phyloP scores from a whole-genome alignment of 768 basidiomycete genomes.

The Fistulinella prunicolor region DNA sequence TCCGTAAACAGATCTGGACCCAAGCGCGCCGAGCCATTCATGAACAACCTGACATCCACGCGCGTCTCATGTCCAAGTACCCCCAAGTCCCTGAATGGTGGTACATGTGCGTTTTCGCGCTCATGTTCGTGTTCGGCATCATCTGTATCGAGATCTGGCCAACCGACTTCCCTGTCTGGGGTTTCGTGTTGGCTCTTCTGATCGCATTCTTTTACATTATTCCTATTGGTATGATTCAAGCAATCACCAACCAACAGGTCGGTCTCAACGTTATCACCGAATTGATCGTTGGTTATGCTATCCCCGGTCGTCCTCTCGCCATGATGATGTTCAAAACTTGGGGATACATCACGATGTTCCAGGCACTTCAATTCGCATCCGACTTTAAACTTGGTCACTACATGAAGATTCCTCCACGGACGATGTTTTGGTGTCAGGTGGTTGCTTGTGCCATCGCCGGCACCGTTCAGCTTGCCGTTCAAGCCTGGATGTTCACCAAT shows the following conservation, averaged over 20 bases:
- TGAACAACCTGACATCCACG: slow-evolving; percentile 60
- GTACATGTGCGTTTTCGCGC: slow-evolving; percentile 42
- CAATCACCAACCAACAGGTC: slow-evolving; percentile 77
- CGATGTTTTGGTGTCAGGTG: slow-evolving; percentile 70
- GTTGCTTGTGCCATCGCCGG: slow-evolving; percentile 59
- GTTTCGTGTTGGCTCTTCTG: slow-evolving; percentile 39
- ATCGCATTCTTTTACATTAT: slow-evolving; percentile 64
- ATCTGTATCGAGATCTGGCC: slow-evolving; percentile 62
- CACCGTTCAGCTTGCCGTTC: slow-evolving; percentile 64
- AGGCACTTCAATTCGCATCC: slow-evolving; percentile 64
- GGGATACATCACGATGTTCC: slow-evolving; percentile 63
- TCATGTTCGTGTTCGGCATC: slow-evolving; percentile 60
- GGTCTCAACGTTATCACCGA: slow-evolving; percentile 70
- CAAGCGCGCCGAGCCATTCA: slow-evolving; percentile 50
- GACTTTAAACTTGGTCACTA: slow-evolving; percentile 79
- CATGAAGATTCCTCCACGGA: slow-evolving; percentile 65
- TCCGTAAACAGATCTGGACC: slow-evolving; percentile 54
- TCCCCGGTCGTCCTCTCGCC: slow-evolving; percentile 65
- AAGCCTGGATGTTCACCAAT: slow-evolving; percentile 53
- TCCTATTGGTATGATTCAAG: slow-evolving; percentile 75
- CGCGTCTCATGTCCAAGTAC: slow-evolving; percentile 56
- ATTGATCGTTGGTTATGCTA: slow-evolving; percentile 57
- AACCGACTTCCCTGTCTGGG: slow-evolving; percentile 46
- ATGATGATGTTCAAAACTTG: slow-evolving; percentile 80
- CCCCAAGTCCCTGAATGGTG: slow-evolving; percentile 62